Base-by-base conservation (phyloP, 176 grass and related monocot species). In the Ensete glaucum region DNA sequence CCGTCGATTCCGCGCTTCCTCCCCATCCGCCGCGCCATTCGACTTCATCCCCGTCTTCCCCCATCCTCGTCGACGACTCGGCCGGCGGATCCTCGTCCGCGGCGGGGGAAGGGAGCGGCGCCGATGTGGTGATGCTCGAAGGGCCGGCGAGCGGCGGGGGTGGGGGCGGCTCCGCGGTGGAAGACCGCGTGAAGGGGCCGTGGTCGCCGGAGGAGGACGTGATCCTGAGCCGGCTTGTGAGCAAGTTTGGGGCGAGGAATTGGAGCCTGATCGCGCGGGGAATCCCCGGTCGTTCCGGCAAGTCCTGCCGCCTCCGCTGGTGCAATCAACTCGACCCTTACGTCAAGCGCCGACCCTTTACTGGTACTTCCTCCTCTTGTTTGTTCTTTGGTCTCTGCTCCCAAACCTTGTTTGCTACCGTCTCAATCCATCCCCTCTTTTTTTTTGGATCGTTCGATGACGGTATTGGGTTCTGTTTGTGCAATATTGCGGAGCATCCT, bases 321-420 rank as follows among this genome's bases (percentile, higher is more conserved):
- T 99, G 90, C 73, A 99, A 99, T 73, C 95, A 99, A 63, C 91
- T 99, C 60, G 88, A 99, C 17, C 96, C 96, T 25, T 92, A 99
- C 82, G 86, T 99, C 84, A 99, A 99, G 78, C 88, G 96, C 54
- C 91, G 93, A 64, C 91, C 96, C 10, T 94, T 99, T 70, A 95
- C 88, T 77, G 96, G 96, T 99, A 99, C 34, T 14, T 57, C 14
- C 50, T 9, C 54, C 11, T 50, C 10, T 67, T 29, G 27, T 25
- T 66, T 67, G 73, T 29, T 25, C 15, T 69, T 49, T 34, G 57
- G 57, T 60, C 34, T 43, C 34, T 43, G 34, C 34, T 43, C 34
- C 34, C 34, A 43, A 43, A 43, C 34, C 34, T 43, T 5, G 34
- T 43, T 43, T 43, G 34, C 34, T 43, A 43, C 34, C 34, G 34